phyloP scores from a whole-genome alignment of 2,329 filamentous ascomycete species.

The Nemania serpens region DNA sequence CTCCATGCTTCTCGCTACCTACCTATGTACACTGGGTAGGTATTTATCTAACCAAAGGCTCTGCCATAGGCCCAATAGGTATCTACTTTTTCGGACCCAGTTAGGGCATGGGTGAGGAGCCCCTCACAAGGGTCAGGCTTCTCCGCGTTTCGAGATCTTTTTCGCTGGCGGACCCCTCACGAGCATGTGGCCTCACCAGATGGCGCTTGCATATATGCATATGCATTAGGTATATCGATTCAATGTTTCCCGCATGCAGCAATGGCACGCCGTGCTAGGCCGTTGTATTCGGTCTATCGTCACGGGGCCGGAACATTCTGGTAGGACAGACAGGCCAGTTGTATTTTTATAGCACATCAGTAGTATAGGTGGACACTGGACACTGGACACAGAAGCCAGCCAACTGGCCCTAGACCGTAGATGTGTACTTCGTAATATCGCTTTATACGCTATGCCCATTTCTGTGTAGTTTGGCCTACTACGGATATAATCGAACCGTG shows the following conservation, averaged over 20 bases:
- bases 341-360: constrained; percentile 10
- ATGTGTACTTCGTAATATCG: no score
- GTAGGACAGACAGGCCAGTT: constrained; percentile 17
- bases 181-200: constrained; percentile 27
- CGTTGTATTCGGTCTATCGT: constrained; percentile 21
- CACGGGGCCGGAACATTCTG: constrained; percentile 19
- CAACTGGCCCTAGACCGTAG: no score
- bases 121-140: constrained; percentile 28
- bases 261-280: constrained; percentile 15
- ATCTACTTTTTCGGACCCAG: neutral
- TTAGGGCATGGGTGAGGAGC: constrained; percentile 9
- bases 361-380: constrained; percentile 17
- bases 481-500: neutral
- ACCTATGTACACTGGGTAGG: neutral
- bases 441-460: no score
- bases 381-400: constrained; percentile 1
- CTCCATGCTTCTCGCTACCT: constrained; percentile 13
- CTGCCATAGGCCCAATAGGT: no score
- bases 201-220: constrained; percentile 29
- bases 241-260: constrained; percentile 26
- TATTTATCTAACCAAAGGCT: no score
- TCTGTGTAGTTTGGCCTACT: no score
- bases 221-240: constrained; percentile 25
- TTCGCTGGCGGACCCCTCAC: constrained; percentile 23
- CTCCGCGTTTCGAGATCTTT: constrained; percentile 19